Evolutionary conservation across 148 eudicot species (phyloP), one percentile per base, ranked within the genome.

Genomic region (Tetragonia tetragonoides): DNA sequence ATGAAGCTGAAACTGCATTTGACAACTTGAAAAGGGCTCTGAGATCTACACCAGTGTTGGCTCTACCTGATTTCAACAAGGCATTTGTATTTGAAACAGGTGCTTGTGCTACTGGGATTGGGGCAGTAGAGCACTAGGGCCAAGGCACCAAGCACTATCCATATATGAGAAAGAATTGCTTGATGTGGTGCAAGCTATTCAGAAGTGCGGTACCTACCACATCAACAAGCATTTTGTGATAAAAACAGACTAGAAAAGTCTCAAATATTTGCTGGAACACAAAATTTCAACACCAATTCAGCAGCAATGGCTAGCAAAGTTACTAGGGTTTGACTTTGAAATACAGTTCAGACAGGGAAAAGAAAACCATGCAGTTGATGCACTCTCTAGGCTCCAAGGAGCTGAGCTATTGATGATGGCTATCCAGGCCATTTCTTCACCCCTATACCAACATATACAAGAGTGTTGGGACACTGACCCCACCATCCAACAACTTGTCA

Each of bases 121-220:
- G 63, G 42, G 75, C 34, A 10, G 83, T 21, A 62, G 54, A 12
- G 79, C 59, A 14, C 23, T 81, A 12, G 46, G 70, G 11, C 70
- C 63, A 2, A 76, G 51, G 47, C 62, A 71, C 4, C 17, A 59
- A 49, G 62, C 39, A 1, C 18, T 74, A 5, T 80, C 69, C 6
- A 40, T 59, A 0, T 80, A 80, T 68, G 78, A 80, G 39, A 80
- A 80, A 14, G 68, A 80, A 24, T 41, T 66, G 12, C 3, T 80
- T 20, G 78, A 51, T 7, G 41, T 80, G 9, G 54, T 75, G 17
- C 28, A 23, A 37, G 80, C 46, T 4, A 61, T 81, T 1, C 17
- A 47, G 3, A 77, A 76, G 20, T 80, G 75, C 79, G 66, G 23
- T 6, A 51, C 70, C 6, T 76, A 81, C 51, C 49, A 75, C 7